These are phyloP conservation scores for Vigna unguiculata DNA, from an alignment of 306 rosid genomes.

Conservation along the genomic window DNA sequence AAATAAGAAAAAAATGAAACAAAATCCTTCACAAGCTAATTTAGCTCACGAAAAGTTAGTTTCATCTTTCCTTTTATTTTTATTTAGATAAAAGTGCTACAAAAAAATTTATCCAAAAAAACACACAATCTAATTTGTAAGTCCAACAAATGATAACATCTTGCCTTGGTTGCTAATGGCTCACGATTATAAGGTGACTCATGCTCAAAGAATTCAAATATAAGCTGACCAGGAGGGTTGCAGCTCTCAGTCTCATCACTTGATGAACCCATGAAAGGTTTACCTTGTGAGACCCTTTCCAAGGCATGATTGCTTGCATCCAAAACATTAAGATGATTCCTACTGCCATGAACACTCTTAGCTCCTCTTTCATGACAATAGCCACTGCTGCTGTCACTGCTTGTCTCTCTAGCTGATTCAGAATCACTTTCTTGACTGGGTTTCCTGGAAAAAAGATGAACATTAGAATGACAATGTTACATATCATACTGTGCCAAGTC, in stretches of 20 bases:
- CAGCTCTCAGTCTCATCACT: constrained; percentile 75
- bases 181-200: constrained; percentile 85
- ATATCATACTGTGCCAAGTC: constrained; percentile 4
- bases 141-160: constrained; percentile 47
- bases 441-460: constrained; percentile 61
- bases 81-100: not conserved
- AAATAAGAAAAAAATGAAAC: not conserved
- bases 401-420: constrained; percentile 83
- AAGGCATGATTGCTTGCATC: constrained; percentile 55
- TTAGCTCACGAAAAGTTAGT: not conserved
- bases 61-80: too few relatives aligned
- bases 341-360: constrained; percentile 47
- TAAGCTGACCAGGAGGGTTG: constrained; percentile 68
- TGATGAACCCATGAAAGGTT: constrained; percentile 64
- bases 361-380: constrained; percentile 63
- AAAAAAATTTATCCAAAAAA: not conserved
- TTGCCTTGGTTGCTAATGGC: constrained; percentile 88
- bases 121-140: not conserved
- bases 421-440: constrained; percentile 81
- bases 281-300: constrained; percentile 56
- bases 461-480: constrained; percentile 1
- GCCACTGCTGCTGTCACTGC: constrained; percentile 81
- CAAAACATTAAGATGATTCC: constrained; percentile 50
- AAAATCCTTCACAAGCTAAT: not conserved
- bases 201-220: constrained; percentile 75